Base-by-base conservation (phyloP, 352 stramenopile species). In the Phytophthora colocasiae region DNA sequence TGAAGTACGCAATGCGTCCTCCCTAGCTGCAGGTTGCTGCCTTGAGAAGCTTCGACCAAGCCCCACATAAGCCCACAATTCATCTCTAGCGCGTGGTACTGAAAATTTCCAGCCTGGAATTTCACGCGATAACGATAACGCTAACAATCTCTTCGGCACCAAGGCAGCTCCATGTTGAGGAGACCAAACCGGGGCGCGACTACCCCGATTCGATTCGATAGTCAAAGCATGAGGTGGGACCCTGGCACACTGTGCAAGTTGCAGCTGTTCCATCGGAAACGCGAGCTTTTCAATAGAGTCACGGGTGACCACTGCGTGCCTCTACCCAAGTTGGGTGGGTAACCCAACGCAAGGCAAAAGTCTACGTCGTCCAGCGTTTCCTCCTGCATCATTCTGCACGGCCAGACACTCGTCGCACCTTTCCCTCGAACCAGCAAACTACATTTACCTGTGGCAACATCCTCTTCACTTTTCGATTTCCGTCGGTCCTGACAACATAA, bases 361-460 rank as follows among this genome's bases (percentile, higher is more conserved):
- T 29, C 34, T 39, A 38, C 8, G 17, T 40, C 19, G 27, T 55
- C 38, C 40, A 17, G 46, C 45, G 54, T 32, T 69, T 66, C 49
- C 40, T 56, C 43, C 46, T 6, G 56, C 45, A 71, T 66, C 56
- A 24, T 71, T 72, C 63, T 39, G 48, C 6, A 11, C 39, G 31
- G 9, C 63, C 50, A 72, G 63, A 66, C 47, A 62, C 34, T 49
- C 50, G 50, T 62, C 49, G 34, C 64, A 64, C 64, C 59, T 68
- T 69, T 73, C 48, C 59, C 56, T 56, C 48, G 29, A 51, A 34
- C 55, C 8, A n/a, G 14, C 50, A 36, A 62, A 57, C 44, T 58
- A 26, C 15, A 40, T 59, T 26, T 24, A 36, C n/a, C 40, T 10
- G 39, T 29, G 27, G 6, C 14, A 17, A 10, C 17, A 26, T 34